Conservation (phyloP, 495 filamentous ascomycete genomes). For the Aspergillus panamensis region DNA sequence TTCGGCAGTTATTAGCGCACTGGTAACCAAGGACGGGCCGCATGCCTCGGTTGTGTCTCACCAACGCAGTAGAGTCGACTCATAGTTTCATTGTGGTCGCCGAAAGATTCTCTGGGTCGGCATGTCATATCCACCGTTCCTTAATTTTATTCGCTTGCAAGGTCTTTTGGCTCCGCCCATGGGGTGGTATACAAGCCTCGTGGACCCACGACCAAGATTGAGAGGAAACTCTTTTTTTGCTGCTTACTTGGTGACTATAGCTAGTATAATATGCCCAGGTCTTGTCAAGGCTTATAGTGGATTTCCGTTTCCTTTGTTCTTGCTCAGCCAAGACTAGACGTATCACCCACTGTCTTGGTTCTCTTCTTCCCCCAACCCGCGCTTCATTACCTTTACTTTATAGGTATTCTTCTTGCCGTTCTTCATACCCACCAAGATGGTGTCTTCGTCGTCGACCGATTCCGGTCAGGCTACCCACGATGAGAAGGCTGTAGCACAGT, state of each 20-base stretch:
- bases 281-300: neutral
- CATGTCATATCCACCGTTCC: neutral
- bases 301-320: neutral
- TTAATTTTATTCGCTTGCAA: neutral
- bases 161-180: too few relatives aligned
- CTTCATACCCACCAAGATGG: slow-evolving; percentile 8
- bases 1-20: slow-evolving; percentile 7
- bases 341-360: neutral
- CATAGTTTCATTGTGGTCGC: neutral
- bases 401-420: neutral
- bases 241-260: neutral
- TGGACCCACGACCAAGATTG: slow-evolving; percentile 1
- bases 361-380: neutral
- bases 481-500: slow-evolving; percentile 26
- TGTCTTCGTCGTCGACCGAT: slow-evolving; percentile 9
- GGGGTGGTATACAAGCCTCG: slow-evolving; percentile 3
- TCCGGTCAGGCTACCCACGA: slow-evolving; percentile 21
- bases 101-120: neutral
- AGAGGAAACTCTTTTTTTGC: neutral
- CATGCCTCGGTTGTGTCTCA: slow-evolving; percentile 34
- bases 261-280: neutral
- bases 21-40: slow-evolving; percentile 9
- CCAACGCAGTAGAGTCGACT: slow-evolving; percentile 4
- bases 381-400: neutral
- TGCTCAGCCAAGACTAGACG: neutral